Evolutionary conservation across 208 protist genomes (phyloP).

Genomic region (Trypanosoma congolense): DNA sequence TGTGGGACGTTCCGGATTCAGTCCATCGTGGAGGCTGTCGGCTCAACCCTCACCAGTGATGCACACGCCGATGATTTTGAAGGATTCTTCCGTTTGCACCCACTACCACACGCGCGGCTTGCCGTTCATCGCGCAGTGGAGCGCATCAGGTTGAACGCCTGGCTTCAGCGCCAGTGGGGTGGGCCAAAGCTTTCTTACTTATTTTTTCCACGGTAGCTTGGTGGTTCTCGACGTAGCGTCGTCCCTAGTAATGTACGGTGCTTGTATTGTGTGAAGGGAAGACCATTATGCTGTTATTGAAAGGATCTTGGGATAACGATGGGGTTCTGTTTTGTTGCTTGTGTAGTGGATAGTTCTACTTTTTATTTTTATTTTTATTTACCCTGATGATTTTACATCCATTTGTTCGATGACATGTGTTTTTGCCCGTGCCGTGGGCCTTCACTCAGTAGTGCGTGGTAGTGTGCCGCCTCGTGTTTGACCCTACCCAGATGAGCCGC

Average conservation of each 20-base stretch:
- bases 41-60: conserved; percentile 44
- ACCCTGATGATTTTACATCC: too few species aligned
- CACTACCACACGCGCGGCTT: conserved; percentile 69
- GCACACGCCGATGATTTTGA: conserved; percentile 51
- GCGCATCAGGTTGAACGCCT: conserved; percentile 50
- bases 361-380: conserved; percentile 14
- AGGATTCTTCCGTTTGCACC: conserved; percentile 65
- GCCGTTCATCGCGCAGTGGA: conserved; percentile 67
- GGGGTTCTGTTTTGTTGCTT: background rate
- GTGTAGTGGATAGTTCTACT: background rate
- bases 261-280: background rate
- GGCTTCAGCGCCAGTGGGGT: conserved; percentile 58
- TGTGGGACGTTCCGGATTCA: conserved; percentile 87
- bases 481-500: too few species aligned
- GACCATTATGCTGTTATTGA: too few species aligned
- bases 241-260: too few species aligned
- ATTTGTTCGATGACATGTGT: too few species aligned
- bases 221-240: background rate
- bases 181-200: conserved; percentile 14
- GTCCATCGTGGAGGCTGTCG: conserved; percentile 62
- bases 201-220: conserved; percentile 8
- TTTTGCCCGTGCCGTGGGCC: too few species aligned
- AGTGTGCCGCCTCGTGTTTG: too few species aligned
- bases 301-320: too few species aligned
- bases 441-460: too few species aligned